Conservation (phyloP, 1,284 basidiomycete species). For the Pseudozyma sp. region DNA sequence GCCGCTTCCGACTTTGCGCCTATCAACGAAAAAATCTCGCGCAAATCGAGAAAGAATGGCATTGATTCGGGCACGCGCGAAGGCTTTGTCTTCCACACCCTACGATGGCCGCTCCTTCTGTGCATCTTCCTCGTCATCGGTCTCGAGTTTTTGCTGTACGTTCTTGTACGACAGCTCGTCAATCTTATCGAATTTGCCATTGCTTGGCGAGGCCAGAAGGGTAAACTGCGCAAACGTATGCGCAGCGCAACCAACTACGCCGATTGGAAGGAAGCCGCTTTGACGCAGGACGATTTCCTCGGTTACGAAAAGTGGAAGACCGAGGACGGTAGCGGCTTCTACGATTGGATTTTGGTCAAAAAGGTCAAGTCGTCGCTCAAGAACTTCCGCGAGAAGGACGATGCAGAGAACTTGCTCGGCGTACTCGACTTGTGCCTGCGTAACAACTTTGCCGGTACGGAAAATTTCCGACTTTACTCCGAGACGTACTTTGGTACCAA, state of each 20-base stretch:
- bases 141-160: constrained; percentile 84
- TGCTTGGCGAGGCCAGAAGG: constrained; percentile 85
- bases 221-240: constrained; percentile 79
- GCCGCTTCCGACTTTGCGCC: constrained; percentile 67
- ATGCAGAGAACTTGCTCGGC: constrained; percentile 79
- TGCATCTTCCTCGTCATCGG: constrained; percentile 87
- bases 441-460: constrained; percentile 93
- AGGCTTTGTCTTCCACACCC: constrained; percentile 59
- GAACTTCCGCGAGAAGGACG: constrained; percentile 81
- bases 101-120: constrained; percentile 70
- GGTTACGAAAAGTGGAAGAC: constrained; percentile 64
- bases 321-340: constrained; percentile 61
- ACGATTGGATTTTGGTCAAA: constrained; percentile 68
- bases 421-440: constrained; percentile 92
- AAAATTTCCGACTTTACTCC: constrained; percentile 88
- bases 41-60: constrained; percentile 28
- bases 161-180: constrained; percentile 88
- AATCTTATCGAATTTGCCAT: constrained; percentile 62
- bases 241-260: constrained; percentile 80
- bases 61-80: constrained; percentile 60
- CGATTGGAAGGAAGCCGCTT: constrained; percentile 84
- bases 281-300: constrained; percentile 77
- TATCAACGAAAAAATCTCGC: constrained; percentile 56
- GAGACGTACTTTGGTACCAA: constrained; percentile 75
- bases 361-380: constrained; percentile 60